A percentile compares a stretch with the other conserved stretches of the same genome.
These are phyloP conservation scores for Comarum palustre DNA, from an alignment of 306 rosid genomes.

Conservation along the genomic window DNA sequence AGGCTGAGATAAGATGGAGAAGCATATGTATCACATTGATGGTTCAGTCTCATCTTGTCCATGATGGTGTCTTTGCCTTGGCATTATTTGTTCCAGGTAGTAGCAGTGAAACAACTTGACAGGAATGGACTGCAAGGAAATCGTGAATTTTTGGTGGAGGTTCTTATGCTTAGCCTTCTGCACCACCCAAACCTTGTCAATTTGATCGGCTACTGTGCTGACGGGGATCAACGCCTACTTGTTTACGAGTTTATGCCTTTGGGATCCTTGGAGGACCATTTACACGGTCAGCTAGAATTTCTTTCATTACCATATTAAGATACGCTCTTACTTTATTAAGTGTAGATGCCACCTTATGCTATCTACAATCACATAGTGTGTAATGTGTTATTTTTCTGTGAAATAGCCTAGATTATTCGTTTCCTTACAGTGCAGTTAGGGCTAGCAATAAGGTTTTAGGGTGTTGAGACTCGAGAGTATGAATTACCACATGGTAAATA, in stretches of 20 bases:
- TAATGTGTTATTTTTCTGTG: conserved; percentile 6
- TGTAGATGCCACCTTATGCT: no score
- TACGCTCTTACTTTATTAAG: background rate
- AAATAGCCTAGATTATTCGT: background rate
- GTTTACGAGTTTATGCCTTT: conserved; percentile 95
- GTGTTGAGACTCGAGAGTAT: background rate
- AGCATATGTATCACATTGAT: conserved; percentile 4
- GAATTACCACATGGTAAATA: background rate
- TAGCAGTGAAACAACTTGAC: conserved; percentile 87
- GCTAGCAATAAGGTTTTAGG: background rate
- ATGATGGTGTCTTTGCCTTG: conserved; percentile 18
- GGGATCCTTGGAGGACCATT: conserved; percentile 99
- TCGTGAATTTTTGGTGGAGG: conserved; percentile 93
- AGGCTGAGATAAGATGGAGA: conserved; percentile 3
- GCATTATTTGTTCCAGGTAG: conserved; percentile 50
- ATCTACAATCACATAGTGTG: background rate
- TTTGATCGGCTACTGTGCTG: conserved; percentile 91
- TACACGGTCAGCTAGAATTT: conserved; percentile 71
- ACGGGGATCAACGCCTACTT: conserved; percentile 77
- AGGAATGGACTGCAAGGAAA: conserved; percentile 75
- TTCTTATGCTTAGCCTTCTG: conserved; percentile 98
- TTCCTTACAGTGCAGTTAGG: background rate
- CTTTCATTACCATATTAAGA: conserved; percentile 17
- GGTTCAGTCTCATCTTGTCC: conserved; percentile 17
- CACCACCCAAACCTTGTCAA: conserved; percentile 97